Percentiles rank a stretch among this genome's conserved stretches.
Conservation (phyloP, 2,329 filamentous ascomycete species). For the Esteya vermicola region DNA sequence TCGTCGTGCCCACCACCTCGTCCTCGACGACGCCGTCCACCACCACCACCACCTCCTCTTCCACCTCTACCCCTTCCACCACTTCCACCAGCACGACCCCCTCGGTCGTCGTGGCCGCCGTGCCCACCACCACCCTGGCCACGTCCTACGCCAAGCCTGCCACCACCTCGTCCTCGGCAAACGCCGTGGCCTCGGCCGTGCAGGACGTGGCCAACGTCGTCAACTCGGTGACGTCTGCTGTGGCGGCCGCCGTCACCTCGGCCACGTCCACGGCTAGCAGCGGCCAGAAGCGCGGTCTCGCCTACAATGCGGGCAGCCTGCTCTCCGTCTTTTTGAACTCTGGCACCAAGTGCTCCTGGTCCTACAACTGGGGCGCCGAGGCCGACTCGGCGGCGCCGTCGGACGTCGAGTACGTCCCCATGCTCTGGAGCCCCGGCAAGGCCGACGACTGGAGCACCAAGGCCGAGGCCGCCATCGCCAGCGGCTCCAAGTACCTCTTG, state of each 20-base stretch:
- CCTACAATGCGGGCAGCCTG: slow-evolving; percentile 47
- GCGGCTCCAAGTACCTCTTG: slow-evolving; percentile 42
- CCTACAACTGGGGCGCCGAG: slow-evolving; percentile 52
- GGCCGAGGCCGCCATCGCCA: slow-evolving; percentile 34
- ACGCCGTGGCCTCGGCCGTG: no score
- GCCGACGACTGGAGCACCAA: slow-evolving; percentile 33
- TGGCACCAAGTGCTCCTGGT: slow-evolving; percentile 37
- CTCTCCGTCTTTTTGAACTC: slow-evolving; percentile 32
- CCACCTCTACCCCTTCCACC: slow-evolving; percentile 5
- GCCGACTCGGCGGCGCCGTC: slow-evolving; percentile 23
- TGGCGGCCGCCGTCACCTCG: slow-evolving; percentile 8
- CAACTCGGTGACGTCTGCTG: no score
- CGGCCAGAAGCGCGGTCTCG: slow-evolving; percentile 60
- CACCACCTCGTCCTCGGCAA: no score
- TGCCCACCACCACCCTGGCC: slow-evolving; percentile 5
- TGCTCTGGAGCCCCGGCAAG: slow-evolving; percentile 44
- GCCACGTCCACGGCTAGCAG: slow-evolving; percentile 7
- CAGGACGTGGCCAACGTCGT: no score
- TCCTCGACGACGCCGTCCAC: slow-evolving; percentile 2
- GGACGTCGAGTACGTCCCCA: slow-evolving; percentile 47
- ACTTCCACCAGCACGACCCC: slow-evolving; percentile 7
- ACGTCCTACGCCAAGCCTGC: no score
- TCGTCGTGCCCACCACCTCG: slow-evolving; percentile 2
- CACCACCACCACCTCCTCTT: slow-evolving; percentile 2
- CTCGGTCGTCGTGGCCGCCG: slow-evolving; percentile 1